Evolutionary conservation across 495 filamentous ascomycete species (phyloP).

Genomic region (Achaetomiella virescens): DNA sequence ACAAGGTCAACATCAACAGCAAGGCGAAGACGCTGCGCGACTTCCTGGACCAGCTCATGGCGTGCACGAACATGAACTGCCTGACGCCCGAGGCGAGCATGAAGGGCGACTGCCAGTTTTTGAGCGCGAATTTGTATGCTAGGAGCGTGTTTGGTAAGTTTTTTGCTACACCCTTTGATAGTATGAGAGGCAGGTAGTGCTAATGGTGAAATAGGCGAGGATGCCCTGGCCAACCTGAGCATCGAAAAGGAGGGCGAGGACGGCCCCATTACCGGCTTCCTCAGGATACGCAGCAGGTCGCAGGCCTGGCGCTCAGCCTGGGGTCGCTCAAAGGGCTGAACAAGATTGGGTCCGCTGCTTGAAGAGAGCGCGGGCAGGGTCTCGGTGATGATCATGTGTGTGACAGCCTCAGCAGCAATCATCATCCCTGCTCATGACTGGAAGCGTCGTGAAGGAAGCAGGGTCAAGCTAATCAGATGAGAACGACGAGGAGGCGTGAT

Average conservation of each 20-base stretch:
- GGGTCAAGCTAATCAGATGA: too few relatives aligned
- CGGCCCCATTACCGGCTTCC: constrained; percentile 95
- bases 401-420: too few relatives aligned
- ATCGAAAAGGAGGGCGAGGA: constrained; percentile 97
- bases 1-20: constrained; percentile 99
- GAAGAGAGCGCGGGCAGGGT: constrained; percentile 12
- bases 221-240: constrained; percentile 93
- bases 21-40: constrained; percentile 90
- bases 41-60: constrained; percentile 93
- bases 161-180: constrained; percentile 7
- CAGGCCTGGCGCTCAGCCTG: constrained; percentile 89
- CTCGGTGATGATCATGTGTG: too few relatives aligned
- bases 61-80: constrained; percentile 97
- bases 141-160: constrained; percentile 95
- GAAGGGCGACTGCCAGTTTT: constrained; percentile 95
- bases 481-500: neutral
- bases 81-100: constrained; percentile 93
- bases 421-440: too few relatives aligned
- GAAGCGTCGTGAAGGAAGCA: too few relatives aligned
- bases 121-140: constrained; percentile 96
- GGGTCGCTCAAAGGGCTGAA: constrained; percentile 94
- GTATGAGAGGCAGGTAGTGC: neutral
- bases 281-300: constrained; percentile 94
- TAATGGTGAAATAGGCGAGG: constrained; percentile 65
- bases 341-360: constrained; percentile 57